phyloP scores from a whole-genome alignment of 371 early-diverging fungal genomes.

The Mortierella sp. region DNA sequence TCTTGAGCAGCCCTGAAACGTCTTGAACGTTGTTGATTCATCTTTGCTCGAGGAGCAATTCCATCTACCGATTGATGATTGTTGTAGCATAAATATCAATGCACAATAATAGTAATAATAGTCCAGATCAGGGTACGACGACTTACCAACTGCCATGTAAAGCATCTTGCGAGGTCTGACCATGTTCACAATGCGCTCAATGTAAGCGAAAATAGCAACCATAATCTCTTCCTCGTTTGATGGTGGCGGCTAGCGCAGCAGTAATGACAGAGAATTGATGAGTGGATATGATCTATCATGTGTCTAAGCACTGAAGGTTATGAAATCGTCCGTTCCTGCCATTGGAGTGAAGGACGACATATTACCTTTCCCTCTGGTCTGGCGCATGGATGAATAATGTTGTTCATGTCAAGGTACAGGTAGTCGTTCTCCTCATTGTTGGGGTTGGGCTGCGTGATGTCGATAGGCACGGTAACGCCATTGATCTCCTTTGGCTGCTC shows the following conservation, averaged over 20 bases:
- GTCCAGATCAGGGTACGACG: too few relatives aligned
- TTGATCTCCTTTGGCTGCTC: conserved; percentile 75
- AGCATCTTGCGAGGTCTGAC: conserved; percentile 94
- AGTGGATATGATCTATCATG: too few relatives aligned
- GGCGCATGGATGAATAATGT: conserved; percentile 99
- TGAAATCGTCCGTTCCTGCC: too few relatives aligned
- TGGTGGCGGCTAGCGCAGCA: conserved; percentile 78
- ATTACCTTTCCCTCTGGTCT: conserved; percentile 91
- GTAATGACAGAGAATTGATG: neutral
- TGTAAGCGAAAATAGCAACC: conserved; percentile 92
- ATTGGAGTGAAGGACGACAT: neutral
- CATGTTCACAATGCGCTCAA: conserved; percentile 93
- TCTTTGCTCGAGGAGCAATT: conserved; percentile 99
- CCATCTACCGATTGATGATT: conserved; percentile 79
- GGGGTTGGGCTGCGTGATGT: conserved; percentile 92
- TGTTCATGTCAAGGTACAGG: conserved; percentile 99
- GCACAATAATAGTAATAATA: too few relatives aligned
- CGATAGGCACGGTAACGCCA: conserved; percentile 83
- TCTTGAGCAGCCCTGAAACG: conserved; percentile 96
- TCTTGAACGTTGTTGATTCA: conserved; percentile 99
- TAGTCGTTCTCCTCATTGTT: conserved; percentile 95
- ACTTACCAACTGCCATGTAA: conserved; percentile 95
- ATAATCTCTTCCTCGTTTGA: conserved; percentile 95
- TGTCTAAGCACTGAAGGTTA: too few relatives aligned
- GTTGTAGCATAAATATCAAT: too few relatives aligned